Base-by-base conservation (phyloP, 2,329 filamentous ascomycete genomes). In the Stemphylium lycopersici region DNA sequence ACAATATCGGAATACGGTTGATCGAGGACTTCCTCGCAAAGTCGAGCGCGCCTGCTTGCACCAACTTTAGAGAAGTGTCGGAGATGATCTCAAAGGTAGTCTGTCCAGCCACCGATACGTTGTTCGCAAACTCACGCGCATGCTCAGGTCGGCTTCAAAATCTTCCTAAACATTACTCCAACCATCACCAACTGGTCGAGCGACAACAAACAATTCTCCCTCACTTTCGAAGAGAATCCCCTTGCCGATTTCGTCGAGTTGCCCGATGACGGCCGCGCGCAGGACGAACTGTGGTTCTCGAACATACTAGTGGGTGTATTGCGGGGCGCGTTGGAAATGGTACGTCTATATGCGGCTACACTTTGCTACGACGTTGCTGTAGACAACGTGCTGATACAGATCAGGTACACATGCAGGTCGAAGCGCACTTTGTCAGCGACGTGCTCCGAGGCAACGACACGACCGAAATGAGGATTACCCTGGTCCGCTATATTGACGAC, bases 11-110 rank as follows among this genome's bases (percentile, higher is more conserved):
- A 24, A 83, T 98, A 71, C 90, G 95, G 33, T 79, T 99, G 63
- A 97, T 99, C 66, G 95, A 99, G 69, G 95, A 99, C 78, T 99
- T 97, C 71, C 86, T 99, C 15, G 95, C 95, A 68, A 98, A 97
- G 77, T 95, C 92, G 4, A 93, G 91, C 67, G 91, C 90, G 2
- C 90, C 91, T 66, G 85, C 92, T 61, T 99, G 95, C 77, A 83
- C 86, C 66, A 98, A 95, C 79, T 97, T 99, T 72, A 85, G 90
- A 55, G 95, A 99, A 76, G 98, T 95, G 6, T 93, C 95, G 36
- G 95, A 99, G 76, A 93, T 96, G 86, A 95, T 99, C 68, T 87
- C 93, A 37, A 95, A 93, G 83, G 93, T 93, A 65, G 34, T 38
- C 31, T 34, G 29, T 41, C 31, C 38, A 12, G 24, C 4, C 13